Evolutionary conservation across 2,329 filamentous ascomycete species (phyloP).

Genomic region (Fusarium nisikadoi): DNA sequence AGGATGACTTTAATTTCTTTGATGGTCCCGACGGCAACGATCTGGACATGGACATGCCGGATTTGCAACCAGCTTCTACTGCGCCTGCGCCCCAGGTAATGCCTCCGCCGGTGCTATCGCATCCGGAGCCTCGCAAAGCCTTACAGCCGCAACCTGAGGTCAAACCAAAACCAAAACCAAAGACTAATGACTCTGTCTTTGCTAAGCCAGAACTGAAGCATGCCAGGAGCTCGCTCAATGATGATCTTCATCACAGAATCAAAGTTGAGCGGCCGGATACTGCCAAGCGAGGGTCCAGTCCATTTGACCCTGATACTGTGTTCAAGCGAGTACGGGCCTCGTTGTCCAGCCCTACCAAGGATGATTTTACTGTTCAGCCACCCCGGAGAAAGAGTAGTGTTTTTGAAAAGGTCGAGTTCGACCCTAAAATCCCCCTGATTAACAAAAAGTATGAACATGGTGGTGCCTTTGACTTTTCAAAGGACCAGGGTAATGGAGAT

Average conservation of each 20-base stretch:
- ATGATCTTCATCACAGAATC: conserved; percentile 50
- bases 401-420: conserved; percentile 66
- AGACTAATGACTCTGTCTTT: conserved; percentile 56
- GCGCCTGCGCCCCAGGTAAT: conserved; percentile 17
- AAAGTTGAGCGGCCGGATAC: conserved; percentile 46
- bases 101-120: conserved; percentile 9
- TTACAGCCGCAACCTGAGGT: conserved; percentile 21
- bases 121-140: conserved; percentile 26
- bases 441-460: conserved; percentile 69
- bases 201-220: conserved; percentile 70
- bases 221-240: conserved; percentile 63
- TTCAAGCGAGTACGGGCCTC: conserved; percentile 67
- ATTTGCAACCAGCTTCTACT: conserved; percentile 27
- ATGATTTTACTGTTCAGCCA: conserved; percentile 37
- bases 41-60: conserved; percentile 49
- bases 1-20: conserved; percentile 87
- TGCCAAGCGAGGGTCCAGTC: conserved; percentile 64
- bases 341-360: conserved; percentile 43
- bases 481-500: conserved; percentile 47
- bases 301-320: conserved; percentile 67
- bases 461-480: conserved; percentile 62
- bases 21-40: conserved; percentile 64
- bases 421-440: conserved; percentile 62
- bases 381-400: conserved; percentile 55
- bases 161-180: conserved; percentile 30